phyloP scores from a whole-genome alignment of 139 green algal genomes.

The Bryopsis sp. region DNA sequence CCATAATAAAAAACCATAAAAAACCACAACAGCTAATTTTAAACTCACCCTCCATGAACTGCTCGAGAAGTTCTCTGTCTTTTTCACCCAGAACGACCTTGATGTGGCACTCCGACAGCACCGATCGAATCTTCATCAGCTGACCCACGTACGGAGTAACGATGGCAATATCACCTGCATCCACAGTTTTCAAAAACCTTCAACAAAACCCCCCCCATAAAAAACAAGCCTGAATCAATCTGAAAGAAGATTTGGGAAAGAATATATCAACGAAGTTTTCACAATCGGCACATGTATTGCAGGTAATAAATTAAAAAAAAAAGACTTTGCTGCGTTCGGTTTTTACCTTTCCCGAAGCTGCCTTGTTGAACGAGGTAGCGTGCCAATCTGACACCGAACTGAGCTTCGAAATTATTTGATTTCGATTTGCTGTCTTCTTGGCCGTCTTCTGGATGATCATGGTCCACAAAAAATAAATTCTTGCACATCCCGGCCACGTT shows the following conservation, averaged over 20 bases:
- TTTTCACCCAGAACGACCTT: constrained; percentile 40
- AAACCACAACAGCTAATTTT: neutral
- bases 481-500: constrained; percentile 34
- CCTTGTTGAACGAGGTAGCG: constrained; percentile 25
- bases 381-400: constrained; percentile 40
- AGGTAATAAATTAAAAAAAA: too few relatives aligned
- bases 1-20: neutral
- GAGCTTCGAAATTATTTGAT: constrained; percentile 48
- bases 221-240: too few relatives aligned
- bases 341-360: constrained; percentile 24
- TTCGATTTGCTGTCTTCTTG: constrained; percentile 41
- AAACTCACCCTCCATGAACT: neutral
- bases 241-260: too few relatives aligned
- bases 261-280: too few relatives aligned
- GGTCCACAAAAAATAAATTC: constrained; percentile 50
- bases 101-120: constrained; percentile 29
- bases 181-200: too few relatives aligned
- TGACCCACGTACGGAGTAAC: constrained; percentile 70
- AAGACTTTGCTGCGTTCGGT: too few relatives aligned
- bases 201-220: too few relatives aligned
- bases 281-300: too few relatives aligned
- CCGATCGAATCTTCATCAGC: constrained; percentile 37
- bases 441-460: constrained; percentile 45
- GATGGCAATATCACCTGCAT: constrained; percentile 48
- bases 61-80: constrained; percentile 39